Evolutionary conservation across 2,329 filamentous ascomycete genomes (phyloP).

Genomic region (Podosphaera xanthii): DNA sequence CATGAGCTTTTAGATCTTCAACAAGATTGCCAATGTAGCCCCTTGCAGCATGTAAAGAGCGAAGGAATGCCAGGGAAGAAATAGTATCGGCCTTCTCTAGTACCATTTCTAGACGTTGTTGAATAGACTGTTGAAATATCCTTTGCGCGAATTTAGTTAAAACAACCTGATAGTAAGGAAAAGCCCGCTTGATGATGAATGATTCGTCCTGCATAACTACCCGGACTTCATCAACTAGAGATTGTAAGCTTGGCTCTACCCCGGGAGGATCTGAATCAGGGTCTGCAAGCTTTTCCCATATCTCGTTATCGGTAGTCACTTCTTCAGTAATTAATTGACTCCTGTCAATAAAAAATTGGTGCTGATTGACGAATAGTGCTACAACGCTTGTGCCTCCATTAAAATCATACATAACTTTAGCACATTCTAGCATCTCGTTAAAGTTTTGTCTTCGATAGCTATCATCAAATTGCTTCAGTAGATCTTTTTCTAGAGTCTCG

Average conservation of each 20-base stretch:
- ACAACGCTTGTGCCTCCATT: slow-evolving; percentile 90
- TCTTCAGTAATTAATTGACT: slow-evolving; percentile 66
- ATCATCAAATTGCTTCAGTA: slow-evolving; percentile 90
- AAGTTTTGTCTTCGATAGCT: slow-evolving; percentile 91
- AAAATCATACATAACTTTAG: slow-evolving; percentile 83
- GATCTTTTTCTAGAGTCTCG: slow-evolving; percentile 82
- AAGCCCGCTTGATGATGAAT: slow-evolving; percentile 85
- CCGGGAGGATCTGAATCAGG: slow-evolving; percentile 81
- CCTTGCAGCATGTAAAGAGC: slow-evolving; percentile 73
- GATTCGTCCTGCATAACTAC: slow-evolving; percentile 95
- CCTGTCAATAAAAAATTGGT: slow-evolving; percentile 96
- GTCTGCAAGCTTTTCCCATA: slow-evolving; percentile 82
- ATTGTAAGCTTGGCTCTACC: slow-evolving; percentile 79
- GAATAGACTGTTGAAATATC: slow-evolving; percentile 94
- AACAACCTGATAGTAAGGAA: slow-evolving; percentile 89
- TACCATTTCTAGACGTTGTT: slow-evolving; percentile 86
- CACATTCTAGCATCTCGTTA: slow-evolving; percentile 94
- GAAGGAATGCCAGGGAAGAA: slow-evolving; percentile 75
- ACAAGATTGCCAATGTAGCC: slow-evolving; percentile 72
- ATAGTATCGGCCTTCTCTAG: slow-evolving; percentile 82
- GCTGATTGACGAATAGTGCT: slow-evolving; percentile 90
- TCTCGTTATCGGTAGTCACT: slow-evolving; percentile 30
- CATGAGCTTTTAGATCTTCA: slow-evolving; percentile 84
- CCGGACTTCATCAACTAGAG: slow-evolving; percentile 78
- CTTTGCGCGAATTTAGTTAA: slow-evolving; percentile 81